Percentiles rank a stretch among this genome's conserved stretches.
Conservation (phyloP, 371 early-diverging fungal species). For the Apophysomyces elegans region DNA sequence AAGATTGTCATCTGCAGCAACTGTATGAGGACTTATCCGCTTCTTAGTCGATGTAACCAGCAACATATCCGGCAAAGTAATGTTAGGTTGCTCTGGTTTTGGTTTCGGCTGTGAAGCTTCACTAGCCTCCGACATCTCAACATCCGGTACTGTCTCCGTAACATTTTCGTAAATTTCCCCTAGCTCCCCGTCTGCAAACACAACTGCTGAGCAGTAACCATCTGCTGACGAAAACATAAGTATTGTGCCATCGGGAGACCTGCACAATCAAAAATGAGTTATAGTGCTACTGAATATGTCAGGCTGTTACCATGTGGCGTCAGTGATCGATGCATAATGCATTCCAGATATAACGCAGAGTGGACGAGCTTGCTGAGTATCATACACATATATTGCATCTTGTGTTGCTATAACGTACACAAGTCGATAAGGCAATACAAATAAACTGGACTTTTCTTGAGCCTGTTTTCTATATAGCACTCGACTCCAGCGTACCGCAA, state of each 20-base stretch:
- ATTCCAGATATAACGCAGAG: conserved; percentile 79
- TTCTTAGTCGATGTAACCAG: conserved; percentile 8
- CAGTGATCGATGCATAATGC: conserved; percentile 91
- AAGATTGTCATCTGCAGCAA: conserved; percentile 1
- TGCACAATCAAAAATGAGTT: conserved; percentile 17
- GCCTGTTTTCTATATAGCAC: conserved; percentile 51
- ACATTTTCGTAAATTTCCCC: conserved; percentile 42
- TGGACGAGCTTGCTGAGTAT: conserved; percentile 78
- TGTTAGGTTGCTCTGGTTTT: neutral
- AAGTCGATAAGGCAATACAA: conserved; percentile 73
- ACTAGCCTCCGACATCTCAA: conserved; percentile 34
- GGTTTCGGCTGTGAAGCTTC: conserved; percentile 15
- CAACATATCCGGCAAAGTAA: conserved; percentile 1
- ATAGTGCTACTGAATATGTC: neutral
- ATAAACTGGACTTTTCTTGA: conserved; percentile 29
- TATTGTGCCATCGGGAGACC: conserved; percentile 76
- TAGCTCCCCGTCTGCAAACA: conserved; percentile 70
- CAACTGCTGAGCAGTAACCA: conserved; percentile 88
- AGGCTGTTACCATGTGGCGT: conserved; percentile 75
- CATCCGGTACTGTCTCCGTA: conserved; percentile 15
- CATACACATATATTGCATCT: conserved; percentile 85
- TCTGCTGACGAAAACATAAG: conserved; percentile 84
- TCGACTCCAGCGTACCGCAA: conserved; percentile 80
- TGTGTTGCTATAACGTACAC: conserved; percentile 88
- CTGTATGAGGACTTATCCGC: conserved; percentile 8